Base-by-base conservation (phyloP, 2,329 filamentous ascomycete genomes). In the Fusarium cicatricum region DNA sequence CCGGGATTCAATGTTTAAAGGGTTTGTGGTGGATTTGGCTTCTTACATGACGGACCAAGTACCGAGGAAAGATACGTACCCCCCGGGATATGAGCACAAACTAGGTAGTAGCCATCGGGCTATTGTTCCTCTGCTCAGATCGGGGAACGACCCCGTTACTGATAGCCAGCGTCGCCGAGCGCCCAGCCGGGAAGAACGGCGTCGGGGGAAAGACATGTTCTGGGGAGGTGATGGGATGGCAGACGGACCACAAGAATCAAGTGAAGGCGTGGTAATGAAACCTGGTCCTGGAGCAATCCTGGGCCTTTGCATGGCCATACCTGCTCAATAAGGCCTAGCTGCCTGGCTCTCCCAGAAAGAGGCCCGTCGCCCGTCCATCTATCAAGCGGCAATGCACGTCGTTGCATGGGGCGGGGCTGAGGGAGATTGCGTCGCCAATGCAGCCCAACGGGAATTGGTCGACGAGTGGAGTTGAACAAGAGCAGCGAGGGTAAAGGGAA, bases 401-500 rank as follows among this genome's bases (percentile, higher is more conserved):
- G 33, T 52, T 62, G 55, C 54, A 60, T 47, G 26, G 48, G 45
- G 55, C 55, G 60, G 60, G 60, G 55, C 62, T 47, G 41, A 41
- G 55, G 54, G 59, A 62, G 45, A 62, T 62, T 62, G 47, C 55
- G 41, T 33, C 44, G 44, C 33, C 16, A 23, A 39, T 47, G 44
- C 44, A 47, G 34, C 44, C 44, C 44, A 38, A 38, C 44, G 26
- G 36, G 36, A 16, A 43, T 23, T 19, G 39, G 47, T 19, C n/a
- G n/a, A n/a, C n/a, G n/a, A n/a, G n/a, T n/a, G n/a, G n/a, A n/a
- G n/a, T n/a, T n/a, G n/a, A n/a, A n/a, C n/a, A n/a, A n/a, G n/a
- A n/a, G n/a, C n/a, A n/a, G n/a, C n/a, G n/a, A n/a, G n/a, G n/a
- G n/a, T 19, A 26, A 21, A 31, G 11, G 40, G 52, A 32, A 44